A percentile compares a stretch with the other conserved stretches of the same genome.
These are phyloP conservation scores for Hyphopichia pseudoburtonii DNA, from an alignment of 1,139 yeast species.

Conservation along the genomic window DNA sequence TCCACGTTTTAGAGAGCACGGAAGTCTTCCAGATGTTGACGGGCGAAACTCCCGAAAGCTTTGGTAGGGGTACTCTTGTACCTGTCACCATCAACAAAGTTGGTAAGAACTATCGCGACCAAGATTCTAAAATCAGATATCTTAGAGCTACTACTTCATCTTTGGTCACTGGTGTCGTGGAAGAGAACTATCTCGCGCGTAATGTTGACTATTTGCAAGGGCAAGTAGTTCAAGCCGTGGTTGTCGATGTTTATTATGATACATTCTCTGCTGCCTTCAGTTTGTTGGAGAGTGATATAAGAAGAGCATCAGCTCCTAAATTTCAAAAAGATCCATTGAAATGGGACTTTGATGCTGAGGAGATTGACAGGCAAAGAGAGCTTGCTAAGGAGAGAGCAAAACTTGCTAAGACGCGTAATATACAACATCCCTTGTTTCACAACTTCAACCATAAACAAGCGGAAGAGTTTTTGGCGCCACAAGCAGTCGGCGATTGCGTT, in stretches of 20 bases:
- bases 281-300: slow-evolving; percentile 63
- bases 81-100: slow-evolving; percentile 71
- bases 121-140: slow-evolving; percentile 37
- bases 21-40: slow-evolving; percentile 89
- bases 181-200: slow-evolving; percentile 63
- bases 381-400: slow-evolving; percentile 59
- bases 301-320: slow-evolving; percentile 52
- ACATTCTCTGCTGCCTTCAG: slow-evolving; percentile 75
- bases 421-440: slow-evolving; percentile 90
- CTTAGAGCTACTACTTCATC: slow-evolving; percentile 69
- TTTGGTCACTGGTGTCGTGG: slow-evolving; percentile 71
- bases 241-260: slow-evolving; percentile 67
- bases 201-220: slow-evolving; percentile 54
- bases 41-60: slow-evolving; percentile 74
- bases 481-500: slow-evolving; percentile 88
- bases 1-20: slow-evolving; percentile 61
- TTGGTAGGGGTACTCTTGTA: slow-evolving; percentile 69
- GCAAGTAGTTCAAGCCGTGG: slow-evolving; percentile 84
- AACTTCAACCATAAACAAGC: slow-evolving; percentile 86
- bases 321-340: slow-evolving; percentile 59
- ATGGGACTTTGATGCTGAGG: slow-evolving; percentile 86
- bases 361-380: slow-evolving; percentile 59
- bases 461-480: slow-evolving; percentile 86
- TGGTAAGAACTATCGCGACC: slow-evolving; percentile 45
- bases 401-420: slow-evolving; percentile 58